Base-by-base conservation (phyloP, 164 flowering plant species). In the Sedum album region DNA sequence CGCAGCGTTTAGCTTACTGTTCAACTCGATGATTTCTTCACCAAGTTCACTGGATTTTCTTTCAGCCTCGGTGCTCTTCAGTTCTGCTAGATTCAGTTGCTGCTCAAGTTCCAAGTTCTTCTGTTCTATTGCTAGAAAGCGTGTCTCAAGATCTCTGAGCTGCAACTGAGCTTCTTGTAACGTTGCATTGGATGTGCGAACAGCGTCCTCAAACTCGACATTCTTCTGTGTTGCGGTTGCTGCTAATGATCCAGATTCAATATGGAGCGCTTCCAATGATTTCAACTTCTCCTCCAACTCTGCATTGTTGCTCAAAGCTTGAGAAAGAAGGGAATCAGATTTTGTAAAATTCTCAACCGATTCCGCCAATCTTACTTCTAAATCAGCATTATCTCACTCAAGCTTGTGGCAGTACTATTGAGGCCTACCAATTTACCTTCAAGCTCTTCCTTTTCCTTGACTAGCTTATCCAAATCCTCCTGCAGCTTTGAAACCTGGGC, bases 201-300 rank as follows among this genome's bases (percentile, higher is more conserved):
- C 7, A 5, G 79, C 65, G 55, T 75, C 88, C 72, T 87, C 90
- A 26, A 87, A 87, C 78, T 88, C 88, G 31, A 82, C 70, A 74
- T 76, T 88, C 78, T 75, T 84, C 64, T 82, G 81, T 67, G 79
- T 68, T 33, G 86, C 85, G 46, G 80, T 71, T 61, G 78, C 72
- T 51, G 83, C 83, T 23, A 80, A 78, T 67, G 76, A 66, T 13
- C 80, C 86, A 25, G 86, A 72, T 78, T 89, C 89, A 41, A 48
- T 72, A 69, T 84, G 86, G 30, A 81, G 84, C 36, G 76, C 86
- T 69, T 89, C 93, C 49, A 85, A 71, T 26, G 86, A 81, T 74
- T 81, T 83, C 75, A 89, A 30, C 78, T 82, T 88, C 79, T 85
- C 73, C 70, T 89, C 93, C 68, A 89, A 83, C 72, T 91, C 97